These are phyloP conservation scores for Lactarius trivialis DNA, from an alignment of 768 basidiomycete species.

Conservation along the genomic window DNA sequence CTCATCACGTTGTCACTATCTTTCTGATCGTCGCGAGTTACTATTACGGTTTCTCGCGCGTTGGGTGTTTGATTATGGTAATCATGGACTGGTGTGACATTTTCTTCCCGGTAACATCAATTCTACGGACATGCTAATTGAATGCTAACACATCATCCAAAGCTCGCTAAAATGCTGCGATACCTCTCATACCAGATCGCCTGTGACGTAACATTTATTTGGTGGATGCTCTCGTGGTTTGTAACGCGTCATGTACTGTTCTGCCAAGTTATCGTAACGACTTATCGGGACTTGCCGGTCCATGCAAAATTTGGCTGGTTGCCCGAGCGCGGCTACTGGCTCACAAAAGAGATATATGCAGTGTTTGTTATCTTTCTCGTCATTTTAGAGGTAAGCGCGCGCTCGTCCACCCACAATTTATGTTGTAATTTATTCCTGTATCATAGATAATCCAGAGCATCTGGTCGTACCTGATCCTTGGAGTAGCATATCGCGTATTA, in stretches of 20 bases:
- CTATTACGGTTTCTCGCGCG: slow-evolving; percentile 74
- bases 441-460: slow-evolving; percentile 61
- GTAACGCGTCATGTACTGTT: slow-evolving; percentile 85
- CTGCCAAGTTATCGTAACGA: slow-evolving; percentile 58
- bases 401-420: neutral
- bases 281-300: slow-evolving; percentile 46
- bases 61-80: slow-evolving; percentile 85
- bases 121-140: slow-evolving; percentile 9
- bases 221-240: slow-evolving; percentile 88
- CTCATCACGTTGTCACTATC: slow-evolving; percentile 89
- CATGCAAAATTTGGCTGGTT: slow-evolving; percentile 48
- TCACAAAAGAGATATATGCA: slow-evolving; percentile 39
- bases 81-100: slow-evolving; percentile 96
- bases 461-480: slow-evolving; percentile 85
- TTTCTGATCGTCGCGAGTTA: slow-evolving; percentile 73
- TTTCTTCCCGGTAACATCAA: slow-evolving; percentile 68
- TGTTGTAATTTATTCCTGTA: slow-evolving; percentile 8
- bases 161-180: slow-evolving; percentile 92
- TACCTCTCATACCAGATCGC: slow-evolving; percentile 62
- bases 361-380: slow-evolving; percentile 52
- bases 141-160: slow-evolving; percentile 5
- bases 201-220: slow-evolving; percentile 70
- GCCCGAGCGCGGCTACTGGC: slow-evolving; percentile 49
- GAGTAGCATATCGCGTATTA: slow-evolving; percentile 77
- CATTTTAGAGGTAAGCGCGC: slow-evolving; percentile 50